Evolutionary conservation across 192 early-diverging fungal species (phyloP), one percentile per base, ranked within the genome.

Genomic region (Chytriomyces hyalinus): DNA sequence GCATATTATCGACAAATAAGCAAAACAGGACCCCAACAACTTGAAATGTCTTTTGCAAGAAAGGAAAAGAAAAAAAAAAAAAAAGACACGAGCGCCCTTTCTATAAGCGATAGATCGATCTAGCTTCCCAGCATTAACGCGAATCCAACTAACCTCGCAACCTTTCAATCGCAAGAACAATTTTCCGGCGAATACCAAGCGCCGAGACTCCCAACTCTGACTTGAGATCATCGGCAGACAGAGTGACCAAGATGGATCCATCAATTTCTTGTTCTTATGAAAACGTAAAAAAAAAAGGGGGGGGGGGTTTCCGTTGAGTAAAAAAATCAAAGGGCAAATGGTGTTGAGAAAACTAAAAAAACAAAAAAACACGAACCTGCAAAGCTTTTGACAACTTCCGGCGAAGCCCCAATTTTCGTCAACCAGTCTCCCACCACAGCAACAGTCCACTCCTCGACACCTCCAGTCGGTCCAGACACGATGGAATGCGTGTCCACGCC

Each of bases 391-490:
- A 63, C 72, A 61, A 59, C 61, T 22, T 74, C 72, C 26, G n/a
- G 26, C 10, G 60, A 36, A 13, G 28, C 72, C 5, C 72, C 72
- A 13, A 74, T 15, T 10, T n/a, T 17, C n/a, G 8, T n/a, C 15
- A 74, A 15, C 72, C 72, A 74, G 20, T 24, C 72, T 44, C 17
- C 60, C 7, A 74, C 72, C 72, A 74, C 63, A 22, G 61, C 28
- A 5, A 74, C 72, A 17, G 72, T 46, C 72, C 72, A 74, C 8
- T 13, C 11, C 28, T 74, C 72, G 15, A 20, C 11, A 17, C 20
- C 44, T 24, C 50, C 51, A 5, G 8, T 15, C 17, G 17, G 9
- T 13, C 13, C 24, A 60, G n/a, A 60, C 49, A 60, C 24, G 17
- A 11, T 71, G 50, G 9, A 43, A 11, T 10, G 8, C 67, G 67